Evolutionary conservation across 306 rosid genomes (phyloP), one percentile per base, ranked within the genome.

Genomic region (Heteromeles arbutifolia): DNA sequence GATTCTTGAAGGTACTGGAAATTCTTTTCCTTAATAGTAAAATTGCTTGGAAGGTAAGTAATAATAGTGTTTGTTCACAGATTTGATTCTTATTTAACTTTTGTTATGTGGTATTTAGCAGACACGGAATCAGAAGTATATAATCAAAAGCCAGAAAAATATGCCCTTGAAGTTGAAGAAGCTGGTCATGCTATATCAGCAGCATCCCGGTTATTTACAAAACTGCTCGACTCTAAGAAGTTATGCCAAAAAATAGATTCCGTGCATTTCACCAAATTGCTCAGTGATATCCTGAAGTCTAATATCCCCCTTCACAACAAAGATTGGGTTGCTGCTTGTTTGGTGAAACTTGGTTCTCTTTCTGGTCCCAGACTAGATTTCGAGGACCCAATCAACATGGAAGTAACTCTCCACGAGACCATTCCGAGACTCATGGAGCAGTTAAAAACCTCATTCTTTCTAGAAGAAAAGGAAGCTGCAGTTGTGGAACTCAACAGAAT

Each of bases 181-280:
- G 97, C 94, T 11, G 90, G 98, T 53, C 91, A 86, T 67, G 98
- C 90, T 53, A 88, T 94, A 76, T 91, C 98, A 31, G 93, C 97
- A 41, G 94, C 90, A 67, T 86, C 97, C 78, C 87, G 90, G n/a
- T 78, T 91, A 43, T 62, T 94, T 65, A 87, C 93, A 29, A 90
- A 83, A 79, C 86, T 94, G 61, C 90, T 94, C 0, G 90, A 88
- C 64, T 83, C 74, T 62, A 73, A 81, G 80, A 71, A 77, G 80
- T 86, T 94, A 69, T 24, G 72, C 65, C 56, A 44, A 63, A 82
- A 83, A 41, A 80, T 90, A 82, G 79, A 94, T 61, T 58, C 86
- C 22, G 21, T 65, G 45, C 81, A 81, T 81, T 90, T 91, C 83
- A 84, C 81, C 13, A 82, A 78, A 41, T 65, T 77, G 87, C 96